Evolutionary conservation across 345 rosid genomes (phyloP).

Genomic region (Salix brachista): DNA sequence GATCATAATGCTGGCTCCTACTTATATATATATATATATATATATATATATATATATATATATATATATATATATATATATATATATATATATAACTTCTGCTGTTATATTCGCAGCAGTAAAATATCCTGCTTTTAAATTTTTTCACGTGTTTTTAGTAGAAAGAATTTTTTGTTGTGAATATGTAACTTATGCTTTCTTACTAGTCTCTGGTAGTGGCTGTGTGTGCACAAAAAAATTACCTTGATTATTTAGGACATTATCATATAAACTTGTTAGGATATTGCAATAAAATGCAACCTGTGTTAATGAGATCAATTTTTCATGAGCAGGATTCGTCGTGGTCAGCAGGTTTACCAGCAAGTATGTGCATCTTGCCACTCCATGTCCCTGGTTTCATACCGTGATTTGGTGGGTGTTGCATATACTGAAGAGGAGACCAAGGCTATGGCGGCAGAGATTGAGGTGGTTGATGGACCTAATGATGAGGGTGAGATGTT

Average conservation of each 20-base stretch:
- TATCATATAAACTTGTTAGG: background rate
- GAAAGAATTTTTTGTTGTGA: background rate
- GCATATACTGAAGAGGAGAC: conserved; percentile 98
- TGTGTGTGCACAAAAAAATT: background rate
- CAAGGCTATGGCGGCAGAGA: conserved; percentile 99
- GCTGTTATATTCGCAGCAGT: background rate
- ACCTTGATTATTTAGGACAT: background rate
- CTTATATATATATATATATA: background rate
- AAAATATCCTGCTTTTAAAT: background rate
- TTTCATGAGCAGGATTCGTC: conserved; percentile 73
- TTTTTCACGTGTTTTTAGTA: background rate
- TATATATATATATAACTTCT: background rate
- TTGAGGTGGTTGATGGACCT: conserved; percentile 97
- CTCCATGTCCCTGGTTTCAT: conserved; percentile 92
- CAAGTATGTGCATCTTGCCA: conserved; percentile 99
- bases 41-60: background rate
- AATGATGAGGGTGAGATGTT: conserved; percentile 99
- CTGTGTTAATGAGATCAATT: conserved; percentile 10
- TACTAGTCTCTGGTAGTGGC: background rate
- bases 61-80: too few relatives aligned
- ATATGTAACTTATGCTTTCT: background rate
- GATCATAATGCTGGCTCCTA: background rate
- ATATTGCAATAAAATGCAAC: background rate
- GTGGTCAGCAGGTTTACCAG: conserved; percentile 96
- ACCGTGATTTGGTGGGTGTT: conserved; percentile 93